Conservation (phyloP, 306 rosid species). For the Mimosa bimucronata region DNA sequence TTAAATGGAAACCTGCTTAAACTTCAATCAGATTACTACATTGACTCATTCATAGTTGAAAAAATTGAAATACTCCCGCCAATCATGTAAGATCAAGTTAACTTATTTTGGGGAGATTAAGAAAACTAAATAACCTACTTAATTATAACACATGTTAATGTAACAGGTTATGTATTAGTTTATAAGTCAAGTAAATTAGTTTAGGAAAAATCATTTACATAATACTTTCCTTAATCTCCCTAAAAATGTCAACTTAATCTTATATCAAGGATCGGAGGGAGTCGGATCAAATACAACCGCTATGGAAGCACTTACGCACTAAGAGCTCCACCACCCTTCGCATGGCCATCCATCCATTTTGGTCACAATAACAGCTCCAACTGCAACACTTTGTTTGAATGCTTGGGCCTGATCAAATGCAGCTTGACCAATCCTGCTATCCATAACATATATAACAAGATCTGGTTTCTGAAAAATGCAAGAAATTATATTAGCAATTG, state of each 20-base stretch:
- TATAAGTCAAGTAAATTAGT: no score
- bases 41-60: not conserved
- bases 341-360: conserved; percentile 89
- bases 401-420: conserved; percentile 89
- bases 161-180: no score
- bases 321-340: conserved; percentile 90
- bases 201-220: no score
- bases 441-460: conserved; percentile 89
- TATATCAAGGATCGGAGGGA: no score
- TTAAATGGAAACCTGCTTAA: not conserved
- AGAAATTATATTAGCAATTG: conserved; percentile 34
- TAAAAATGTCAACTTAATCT: no score
- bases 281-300: conserved; percentile 21
- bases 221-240: no score
- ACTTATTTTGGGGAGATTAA: no score
- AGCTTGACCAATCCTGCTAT: conserved; percentile 84
- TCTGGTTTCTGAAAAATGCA: conserved; percentile 73
- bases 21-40: not conserved
- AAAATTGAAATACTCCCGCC: conserved; percentile 10
- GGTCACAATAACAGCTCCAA: conserved; percentile 79
- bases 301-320: conserved; percentile 66
- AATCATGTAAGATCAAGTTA: no score
- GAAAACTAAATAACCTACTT: no score
- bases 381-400: conserved; percentile 73
- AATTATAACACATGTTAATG: no score